These are phyloP conservation scores for Tetrapyrgos nigripes DNA, from an alignment of 1,284 basidiomycete species.

Conservation along the genomic window DNA sequence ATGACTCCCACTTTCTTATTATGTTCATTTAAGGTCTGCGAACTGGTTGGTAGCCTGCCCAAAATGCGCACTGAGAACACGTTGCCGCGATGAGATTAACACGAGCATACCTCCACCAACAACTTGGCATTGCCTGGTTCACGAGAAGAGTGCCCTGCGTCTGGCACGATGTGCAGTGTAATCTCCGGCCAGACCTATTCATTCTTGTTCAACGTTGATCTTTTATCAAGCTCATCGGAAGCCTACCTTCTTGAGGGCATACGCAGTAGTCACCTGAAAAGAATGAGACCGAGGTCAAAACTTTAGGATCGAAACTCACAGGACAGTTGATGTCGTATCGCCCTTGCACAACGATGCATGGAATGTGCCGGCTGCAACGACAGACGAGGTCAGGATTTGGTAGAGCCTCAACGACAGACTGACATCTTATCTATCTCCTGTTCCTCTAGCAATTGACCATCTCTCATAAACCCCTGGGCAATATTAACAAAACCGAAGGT, in stretches of 20 bases:
- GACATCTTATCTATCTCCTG: conserved; percentile 93
- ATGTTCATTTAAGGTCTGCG: conserved; percentile 16
- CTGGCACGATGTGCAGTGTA: conserved; percentile 82
- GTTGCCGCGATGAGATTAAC: background rate
- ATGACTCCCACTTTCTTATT: background rate
- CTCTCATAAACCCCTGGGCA: conserved; percentile 92
- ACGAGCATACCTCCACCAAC: conserved; percentile 68
- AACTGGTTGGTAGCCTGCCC: conserved; percentile 51
- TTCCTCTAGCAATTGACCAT: conserved; percentile 86
- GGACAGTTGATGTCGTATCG: conserved; percentile 84
- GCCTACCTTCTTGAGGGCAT: conserved; percentile 72
- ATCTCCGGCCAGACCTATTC: conserved; percentile 78
- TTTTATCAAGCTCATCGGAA: background rate
- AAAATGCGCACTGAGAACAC: background rate
- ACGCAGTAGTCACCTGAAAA: conserved; percentile 76
- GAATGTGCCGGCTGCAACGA: conserved; percentile 76
- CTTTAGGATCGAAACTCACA: conserved; percentile 46
- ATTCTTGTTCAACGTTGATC: conserved; percentile 3
- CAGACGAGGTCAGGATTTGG: conserved; percentile 11
- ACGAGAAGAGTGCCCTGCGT: conserved; percentile 89
- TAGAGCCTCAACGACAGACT: conserved; percentile 25
- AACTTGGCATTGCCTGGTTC: conserved; percentile 79
- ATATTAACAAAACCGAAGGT: conserved; percentile 28
- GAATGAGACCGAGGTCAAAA: background rate
- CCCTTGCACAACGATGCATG: conserved; percentile 87